Evolutionary conservation across 768 basidiomycete genomes (phyloP), one percentile per base, ranked within the genome.

Genomic region (Pleurotus citrinopileatus): DNA sequence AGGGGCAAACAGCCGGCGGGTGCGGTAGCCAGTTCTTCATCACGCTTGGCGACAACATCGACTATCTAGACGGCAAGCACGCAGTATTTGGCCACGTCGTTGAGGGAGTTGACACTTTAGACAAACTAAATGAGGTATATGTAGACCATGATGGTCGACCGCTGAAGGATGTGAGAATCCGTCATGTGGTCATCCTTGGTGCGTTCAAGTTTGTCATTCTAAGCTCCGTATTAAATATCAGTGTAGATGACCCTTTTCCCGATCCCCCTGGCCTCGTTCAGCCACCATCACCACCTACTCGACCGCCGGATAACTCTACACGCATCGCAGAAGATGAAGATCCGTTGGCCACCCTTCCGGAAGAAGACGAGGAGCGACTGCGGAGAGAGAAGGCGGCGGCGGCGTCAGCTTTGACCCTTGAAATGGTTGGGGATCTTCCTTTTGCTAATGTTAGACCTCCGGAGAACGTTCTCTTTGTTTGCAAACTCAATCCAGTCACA

Each of bases 361-460:
- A 92, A 59, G 94, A 94, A 57, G 90, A 95, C 56, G 85, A 85
- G 44, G 96, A 95, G 60, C 80, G 76, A 2, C 75, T 84, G 38
- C 83, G 89, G 20, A 84, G 94, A n/a, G 83, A 88, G 70, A 87
- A 89, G 50, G 94, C 94, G 0, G 96, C 97, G 0, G 84, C 83
- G 1, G 94, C 96, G 0, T 94, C 94, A 42, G 97, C 97, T 0
- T 74, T 99, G 34, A 98, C 97, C 3, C 82, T 99, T 47, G 97
- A 99, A 70, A 99, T 99, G 97, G 96, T 99, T 54, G 97, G 97
- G 27, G 97, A 99, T 70, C 75, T 98, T 51, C 97, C 97, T 1
- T 98, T 99, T 66, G 97, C 97, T 22, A 94, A 96, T 63, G 94
- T 99, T 40, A 84, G 94, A 40, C 97, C 97, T 0, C 97, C 97